Base-by-base conservation (phyloP, 179 eudicot genomes). In the Gypsophila paniculata region DNA sequence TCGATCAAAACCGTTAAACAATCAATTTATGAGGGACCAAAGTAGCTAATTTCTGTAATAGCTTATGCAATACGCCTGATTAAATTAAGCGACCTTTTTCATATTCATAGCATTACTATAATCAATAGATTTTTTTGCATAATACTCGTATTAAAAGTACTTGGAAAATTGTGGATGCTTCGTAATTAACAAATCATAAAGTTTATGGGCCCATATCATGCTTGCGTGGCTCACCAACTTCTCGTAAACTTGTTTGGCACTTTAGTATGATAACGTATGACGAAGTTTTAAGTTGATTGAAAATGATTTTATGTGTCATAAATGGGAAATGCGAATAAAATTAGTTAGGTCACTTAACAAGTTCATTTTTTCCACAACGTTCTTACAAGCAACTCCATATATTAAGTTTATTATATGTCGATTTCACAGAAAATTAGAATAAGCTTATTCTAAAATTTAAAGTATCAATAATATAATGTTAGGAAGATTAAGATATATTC, bases 211-310 rank as follows among this genome's bases (percentile, higher is more conserved):
- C 62, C 72, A 72, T 57, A 9, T 58, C 55, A 76, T 39, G 51
- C 71, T 70, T 76, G 66, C 71, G 75, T 68, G 76, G 73, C 69
- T 65, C 72, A 67, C 69, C 60, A 2, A 26, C 14, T 48, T 67
- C 44, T 19, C 19, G 8, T 71, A 44, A 60, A 65, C 66, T 67
- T 59, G 21, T 17, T 71, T 57, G 23, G 38, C 44, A 65, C 68
- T 66, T 48, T 3, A 18, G 46, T 75, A n/a, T 21, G 25, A 23
- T 51, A 69, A 68, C 21, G n/a, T 68, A 61, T 26, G 65, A 72
- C 59, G 68, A 25, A 18, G 2, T 25, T 39, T 49, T 29, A 55
- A 65, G 58, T 71, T 71, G 61, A 57, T 17, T 46, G 52, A 46
- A 7, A 48, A 57, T 55, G 52, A 55, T 17, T 48, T 61, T 26